Conservation (phyloP, 2,329 filamentous ascomycete species). For the Sclerotinia glacialis region DNA sequence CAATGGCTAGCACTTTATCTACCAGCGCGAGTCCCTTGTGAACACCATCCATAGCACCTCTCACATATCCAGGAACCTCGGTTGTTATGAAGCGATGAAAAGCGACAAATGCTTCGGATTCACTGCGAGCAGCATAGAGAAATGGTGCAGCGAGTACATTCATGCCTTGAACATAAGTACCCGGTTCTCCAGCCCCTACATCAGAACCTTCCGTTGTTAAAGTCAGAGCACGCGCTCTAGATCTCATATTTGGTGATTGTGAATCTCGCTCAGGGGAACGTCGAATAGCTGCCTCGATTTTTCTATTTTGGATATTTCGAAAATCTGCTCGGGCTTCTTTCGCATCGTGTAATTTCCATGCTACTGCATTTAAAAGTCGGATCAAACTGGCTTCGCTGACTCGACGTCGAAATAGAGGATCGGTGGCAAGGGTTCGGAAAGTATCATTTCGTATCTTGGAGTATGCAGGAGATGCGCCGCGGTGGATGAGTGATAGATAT, state of each 20-base stretch:
- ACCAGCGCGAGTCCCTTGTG: conserved; percentile 88
- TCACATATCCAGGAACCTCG: conserved; percentile 90
- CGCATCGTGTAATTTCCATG: conserved; percentile 87
- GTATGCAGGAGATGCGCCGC: conserved; percentile 90
- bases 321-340: conserved; percentile 45
- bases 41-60: conserved; percentile 95
- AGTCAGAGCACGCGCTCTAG: conserved; percentile 53
- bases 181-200: conserved; percentile 60
- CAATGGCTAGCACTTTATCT: conserved; percentile 86
- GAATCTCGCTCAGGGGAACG: conserved; percentile 36
- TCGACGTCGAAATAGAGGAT: conserved; percentile 91
- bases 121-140: conserved; percentile 88
- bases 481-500: conserved; percentile 87
- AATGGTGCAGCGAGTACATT: conserved; percentile 96
- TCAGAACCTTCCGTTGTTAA: conserved; percentile 65
- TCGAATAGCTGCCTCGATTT: conserved; percentile 31
- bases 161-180: conserved; percentile 97
- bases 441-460: conserved; percentile 98
- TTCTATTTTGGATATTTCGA: conserved; percentile 23
- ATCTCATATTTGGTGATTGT: conserved; percentile 39
- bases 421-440: conserved; percentile 92
- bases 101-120: conserved; percentile 89
- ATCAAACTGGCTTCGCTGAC: conserved; percentile 96
- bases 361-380: conserved; percentile 88
- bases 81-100: conserved; percentile 84